Percentiles rank a stretch among this genome's conserved stretches.
Evolutionary conservation across 2,329 filamentous ascomycete genomes (phyloP).

Genomic region (Tolypocladium ovalisporum): DNA sequence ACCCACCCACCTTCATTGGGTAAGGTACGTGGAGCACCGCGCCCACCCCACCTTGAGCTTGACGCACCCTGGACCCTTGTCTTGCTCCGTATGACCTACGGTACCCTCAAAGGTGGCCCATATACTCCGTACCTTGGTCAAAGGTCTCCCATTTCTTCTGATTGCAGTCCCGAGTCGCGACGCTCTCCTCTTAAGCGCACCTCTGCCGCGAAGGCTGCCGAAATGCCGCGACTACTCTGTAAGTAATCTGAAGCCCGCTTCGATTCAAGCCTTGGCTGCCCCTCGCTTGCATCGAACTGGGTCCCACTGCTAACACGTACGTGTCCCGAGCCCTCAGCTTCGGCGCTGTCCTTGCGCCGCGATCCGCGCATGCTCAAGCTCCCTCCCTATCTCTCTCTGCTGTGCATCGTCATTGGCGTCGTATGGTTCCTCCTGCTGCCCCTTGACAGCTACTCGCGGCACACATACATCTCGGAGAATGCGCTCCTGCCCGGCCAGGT

Average conservation of each 20-base stretch:
- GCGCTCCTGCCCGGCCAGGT: conserved; percentile 91
- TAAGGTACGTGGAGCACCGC: too few relatives aligned
- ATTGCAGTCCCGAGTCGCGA: background rate
- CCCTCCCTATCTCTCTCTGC: conserved; percentile 75
- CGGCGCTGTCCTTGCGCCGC: conserved; percentile 60
- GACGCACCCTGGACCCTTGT: too few relatives aligned
- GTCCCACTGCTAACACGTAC: background rate
- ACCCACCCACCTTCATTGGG: too few relatives aligned
- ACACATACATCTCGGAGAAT: conserved; percentile 96
- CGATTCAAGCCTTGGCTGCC: background rate
- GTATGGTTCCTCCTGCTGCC: conserved; percentile 86
- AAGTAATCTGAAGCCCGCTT: conserved; percentile 14
- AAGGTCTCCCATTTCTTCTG: background rate
- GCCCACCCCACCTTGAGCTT: too few relatives aligned
- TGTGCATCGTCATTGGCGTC: conserved; percentile 77
- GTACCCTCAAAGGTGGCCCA: too few relatives aligned
- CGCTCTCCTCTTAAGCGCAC: background rate
- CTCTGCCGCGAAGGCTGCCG: conserved; percentile 1
- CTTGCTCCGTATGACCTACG: too few relatives aligned
- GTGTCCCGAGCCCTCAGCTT: conserved; percentile 26
- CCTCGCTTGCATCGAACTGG: background rate
- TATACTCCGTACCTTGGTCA: background rate
- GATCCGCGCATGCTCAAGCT: conserved; percentile 74
- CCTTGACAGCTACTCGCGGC: conserved; percentile 78
- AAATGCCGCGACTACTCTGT: conserved; percentile 46